Evolutionary conservation across 352 stramenopile species (phyloP).

Genomic region (Phytophthora syringae): DNA sequence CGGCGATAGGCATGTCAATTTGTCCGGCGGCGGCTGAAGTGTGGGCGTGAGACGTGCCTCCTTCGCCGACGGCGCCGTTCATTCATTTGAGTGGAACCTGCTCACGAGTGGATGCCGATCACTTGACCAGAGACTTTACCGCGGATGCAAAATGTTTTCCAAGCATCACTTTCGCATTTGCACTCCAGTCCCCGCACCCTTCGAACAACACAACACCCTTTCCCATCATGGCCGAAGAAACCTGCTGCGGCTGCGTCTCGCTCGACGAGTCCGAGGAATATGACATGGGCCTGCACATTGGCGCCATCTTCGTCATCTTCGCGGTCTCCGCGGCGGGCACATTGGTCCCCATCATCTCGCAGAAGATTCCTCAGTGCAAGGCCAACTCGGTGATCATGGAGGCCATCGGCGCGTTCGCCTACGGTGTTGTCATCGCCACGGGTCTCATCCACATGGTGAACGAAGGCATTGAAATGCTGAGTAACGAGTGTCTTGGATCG

Average conservation of each 20-base stretch:
- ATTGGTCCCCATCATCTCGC: constrained; percentile 51
- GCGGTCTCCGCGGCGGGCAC: constrained; percentile 49
- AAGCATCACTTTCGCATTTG: constrained; percentile 14
- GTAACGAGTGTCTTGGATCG: constrained; percentile 55
- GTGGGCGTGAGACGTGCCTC: neutral
- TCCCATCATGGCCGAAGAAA: constrained; percentile 42
- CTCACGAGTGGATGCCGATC: neutral
- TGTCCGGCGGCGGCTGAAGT: neutral
- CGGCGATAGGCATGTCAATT: neutral
- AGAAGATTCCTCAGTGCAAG: constrained; percentile 40
- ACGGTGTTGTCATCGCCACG: constrained; percentile 64
- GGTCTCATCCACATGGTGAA: constrained; percentile 81
- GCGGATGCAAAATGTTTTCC: neutral
- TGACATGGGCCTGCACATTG: constrained; percentile 56
- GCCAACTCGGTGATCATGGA: constrained; percentile 57
- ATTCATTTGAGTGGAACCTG: neutral
- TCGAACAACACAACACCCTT: too few relatives aligned
- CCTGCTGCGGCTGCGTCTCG: constrained; percentile 50
- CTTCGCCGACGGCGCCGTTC: constrained; percentile 6
- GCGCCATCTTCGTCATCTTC: constrained; percentile 64
- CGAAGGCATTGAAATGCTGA: constrained; percentile 63
- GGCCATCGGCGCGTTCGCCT: constrained; percentile 62
- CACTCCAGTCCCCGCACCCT: constrained; percentile 26
- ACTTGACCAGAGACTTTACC: too few relatives aligned
- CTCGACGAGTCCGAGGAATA: constrained; percentile 47